Evolutionary conservation across 352 stramenopile species (phyloP), one percentile per base, ranked within the genome.

Genomic region (Pythium pyrilobum): DNA sequence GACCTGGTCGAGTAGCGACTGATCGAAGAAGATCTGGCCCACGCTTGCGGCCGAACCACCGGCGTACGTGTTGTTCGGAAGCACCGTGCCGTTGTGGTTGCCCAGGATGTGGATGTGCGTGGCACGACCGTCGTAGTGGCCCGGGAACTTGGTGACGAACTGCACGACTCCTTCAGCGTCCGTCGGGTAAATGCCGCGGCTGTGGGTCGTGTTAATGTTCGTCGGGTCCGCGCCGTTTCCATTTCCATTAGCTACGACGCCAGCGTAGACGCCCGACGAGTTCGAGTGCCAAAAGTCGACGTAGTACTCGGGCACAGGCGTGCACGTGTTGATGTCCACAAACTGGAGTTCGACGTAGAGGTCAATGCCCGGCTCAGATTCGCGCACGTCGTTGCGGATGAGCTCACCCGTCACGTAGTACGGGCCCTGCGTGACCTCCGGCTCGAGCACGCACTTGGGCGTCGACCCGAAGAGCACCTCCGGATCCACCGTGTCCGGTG

Each of bases 21-120:
- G 45, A 39, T 62, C 55, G 39, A 62, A 62, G 40, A 62, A 62
- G 39, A 62, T 36, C 45, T 62, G 38, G 16, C 54, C 54, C 9
- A 55, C 53, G 53, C 31, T 49, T 8, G 44, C 40, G 9, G 43
- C 53, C 5, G 13, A 18, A 21, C 11, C 10, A 11, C 54, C 37
- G 4, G 18, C 21, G 38, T 54, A 62, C 28, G 54, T 62, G 31
- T 62, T 55, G 54, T 62, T 62, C 1, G 27, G 5, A 3, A 62
- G 39, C 32, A 62, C n/a, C 9, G 13, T 21, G 31, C 54, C 54
- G 24, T 25, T 25, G 45, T 62, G 31, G 46, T 45, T 62, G 20
- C 45, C 45, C 28, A 62, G 20, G 4, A 62, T 33, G 40, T 56
- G 54, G 44, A 62, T 56, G 32, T 62, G 54, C 13, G 47, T 43